Conservation (phyloP, 2,329 filamentous ascomycete species). For the Botrytis cinerea region DNA sequence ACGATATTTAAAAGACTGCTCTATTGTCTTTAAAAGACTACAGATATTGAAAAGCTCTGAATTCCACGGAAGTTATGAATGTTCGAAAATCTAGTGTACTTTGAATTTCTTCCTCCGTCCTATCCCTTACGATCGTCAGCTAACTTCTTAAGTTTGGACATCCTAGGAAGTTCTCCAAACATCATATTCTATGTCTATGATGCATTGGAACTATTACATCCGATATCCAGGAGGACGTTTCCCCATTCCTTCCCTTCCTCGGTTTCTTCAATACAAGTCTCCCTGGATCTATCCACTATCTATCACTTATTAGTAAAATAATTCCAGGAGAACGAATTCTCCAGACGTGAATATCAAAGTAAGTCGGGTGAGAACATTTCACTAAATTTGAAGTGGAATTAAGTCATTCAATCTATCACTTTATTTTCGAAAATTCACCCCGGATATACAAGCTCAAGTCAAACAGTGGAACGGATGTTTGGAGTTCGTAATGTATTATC, state of each 20-base stretch:
- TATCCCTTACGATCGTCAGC: neutral
- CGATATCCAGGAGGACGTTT: neutral
- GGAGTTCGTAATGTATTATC: neutral
- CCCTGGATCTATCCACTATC: no score
- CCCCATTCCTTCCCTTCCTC: neutral
- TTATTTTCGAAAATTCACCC: neutral
- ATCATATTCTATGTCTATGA: neutral
- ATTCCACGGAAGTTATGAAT: no score
- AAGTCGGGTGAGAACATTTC: neutral
- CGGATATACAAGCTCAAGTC: neutral
- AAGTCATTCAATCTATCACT: neutral
- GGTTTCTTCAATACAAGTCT: neutral
- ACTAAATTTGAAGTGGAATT: neutral
- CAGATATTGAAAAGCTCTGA: no score
- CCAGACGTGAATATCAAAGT: no score
- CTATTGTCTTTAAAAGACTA: no score
- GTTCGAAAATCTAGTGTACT: neutral
- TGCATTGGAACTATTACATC: neutral
- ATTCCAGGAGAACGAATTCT: no score
- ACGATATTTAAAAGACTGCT: no score
- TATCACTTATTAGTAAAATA: no score
- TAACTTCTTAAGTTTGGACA: neutral
- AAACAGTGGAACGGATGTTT: neutral
- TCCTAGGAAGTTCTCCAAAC: neutral
- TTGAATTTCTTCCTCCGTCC: neutral